Conservation (phyloP, 1,284 basidiomycete genomes). For the Cutaneotrichosporon cutaneum region DNA sequence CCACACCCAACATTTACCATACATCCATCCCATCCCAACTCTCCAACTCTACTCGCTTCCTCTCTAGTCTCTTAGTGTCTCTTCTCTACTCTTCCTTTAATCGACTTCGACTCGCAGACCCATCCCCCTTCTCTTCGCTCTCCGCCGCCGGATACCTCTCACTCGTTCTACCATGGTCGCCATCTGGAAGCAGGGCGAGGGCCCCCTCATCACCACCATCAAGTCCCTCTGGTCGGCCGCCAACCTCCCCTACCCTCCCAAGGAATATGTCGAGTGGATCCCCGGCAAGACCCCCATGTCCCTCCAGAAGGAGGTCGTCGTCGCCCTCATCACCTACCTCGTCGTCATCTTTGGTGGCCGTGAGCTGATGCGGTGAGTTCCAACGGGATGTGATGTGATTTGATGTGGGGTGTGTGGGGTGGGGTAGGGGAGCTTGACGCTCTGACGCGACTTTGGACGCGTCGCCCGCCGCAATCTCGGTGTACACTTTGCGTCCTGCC, state of each 20-base stretch:
- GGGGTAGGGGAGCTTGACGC: neutral
- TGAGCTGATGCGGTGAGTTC: slow-evolving; percentile 72
- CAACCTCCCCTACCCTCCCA: slow-evolving; percentile 38
- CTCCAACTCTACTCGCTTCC: neutral
- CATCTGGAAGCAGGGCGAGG: slow-evolving; percentile 33
- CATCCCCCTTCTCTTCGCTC: neutral
- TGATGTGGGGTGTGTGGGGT: neutral
- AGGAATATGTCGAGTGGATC: slow-evolving; percentile 44
- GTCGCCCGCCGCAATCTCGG: neutral
- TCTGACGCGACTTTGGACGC: neutral
- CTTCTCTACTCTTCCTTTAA: neutral
- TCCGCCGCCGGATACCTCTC: too few relatives aligned
- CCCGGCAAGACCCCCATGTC: slow-evolving; percentile 67
- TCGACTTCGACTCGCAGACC: neutral
- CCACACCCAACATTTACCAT: slow-evolving; percentile 1
- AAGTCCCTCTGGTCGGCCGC: slow-evolving; percentile 35
- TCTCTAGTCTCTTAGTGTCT: neutral
- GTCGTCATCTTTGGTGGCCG: slow-evolving; percentile 83
- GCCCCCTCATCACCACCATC: slow-evolving; percentile 43
- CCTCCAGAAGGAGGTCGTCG: slow-evolving; percentile 69
- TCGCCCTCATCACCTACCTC: slow-evolving; percentile 75
- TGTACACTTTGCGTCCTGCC: neutral
- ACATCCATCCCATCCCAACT: neutral
- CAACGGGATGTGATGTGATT: neutral
- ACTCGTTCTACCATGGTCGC: slow-evolving; percentile 1